These are phyloP conservation scores for Oryza brachyantha DNA, from an alignment of 176 grass and related monocot species.

Conservation along the genomic window DNA sequence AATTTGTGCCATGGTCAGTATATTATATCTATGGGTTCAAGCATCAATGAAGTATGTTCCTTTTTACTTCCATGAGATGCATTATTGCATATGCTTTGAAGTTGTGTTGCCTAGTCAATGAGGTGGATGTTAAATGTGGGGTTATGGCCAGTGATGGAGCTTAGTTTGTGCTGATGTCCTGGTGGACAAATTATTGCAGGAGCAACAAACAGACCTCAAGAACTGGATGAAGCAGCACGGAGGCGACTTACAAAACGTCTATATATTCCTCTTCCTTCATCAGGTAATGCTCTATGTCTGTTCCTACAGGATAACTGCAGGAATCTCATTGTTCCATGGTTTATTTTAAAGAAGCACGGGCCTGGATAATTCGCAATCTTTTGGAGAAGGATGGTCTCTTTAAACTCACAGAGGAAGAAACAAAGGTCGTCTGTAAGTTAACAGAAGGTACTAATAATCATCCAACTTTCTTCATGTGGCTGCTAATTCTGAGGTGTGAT, in stretches of 20 bases:
- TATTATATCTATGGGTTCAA: neutral
- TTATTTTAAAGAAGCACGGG: conserved; percentile 69
- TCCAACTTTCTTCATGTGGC: conserved; percentile 26
- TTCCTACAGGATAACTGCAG: neutral
- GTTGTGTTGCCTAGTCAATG: conserved; percentile 7
- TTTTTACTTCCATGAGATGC: neutral
- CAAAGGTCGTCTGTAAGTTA: conserved; percentile 67
- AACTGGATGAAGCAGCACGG: conserved; percentile 96
- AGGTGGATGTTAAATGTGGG: neutral
- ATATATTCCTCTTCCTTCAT: conserved; percentile 94
- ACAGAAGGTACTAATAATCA: conserved; percentile 64
- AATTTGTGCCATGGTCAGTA: conserved; percentile 2
- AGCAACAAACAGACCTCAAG: conserved; percentile 97
- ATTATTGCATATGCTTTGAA: conserved; percentile 7
- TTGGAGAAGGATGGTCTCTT: conserved; percentile 96
- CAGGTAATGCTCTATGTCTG: conserved; percentile 53
- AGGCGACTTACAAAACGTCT: conserved; percentile 86
- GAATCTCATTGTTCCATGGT: conserved; percentile 34
- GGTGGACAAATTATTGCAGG: conserved; percentile 43
- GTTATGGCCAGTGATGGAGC: neutral
- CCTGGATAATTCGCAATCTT: conserved; percentile 73
- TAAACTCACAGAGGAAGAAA: conserved; percentile 80
- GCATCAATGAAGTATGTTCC: conserved; percentile 9
- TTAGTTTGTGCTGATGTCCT: conserved; percentile 23
- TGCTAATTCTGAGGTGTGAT: neutral